Base-by-base conservation (phyloP, 2,329 filamentous ascomycete genomes). In the Penicillium capsulatum region DNA sequence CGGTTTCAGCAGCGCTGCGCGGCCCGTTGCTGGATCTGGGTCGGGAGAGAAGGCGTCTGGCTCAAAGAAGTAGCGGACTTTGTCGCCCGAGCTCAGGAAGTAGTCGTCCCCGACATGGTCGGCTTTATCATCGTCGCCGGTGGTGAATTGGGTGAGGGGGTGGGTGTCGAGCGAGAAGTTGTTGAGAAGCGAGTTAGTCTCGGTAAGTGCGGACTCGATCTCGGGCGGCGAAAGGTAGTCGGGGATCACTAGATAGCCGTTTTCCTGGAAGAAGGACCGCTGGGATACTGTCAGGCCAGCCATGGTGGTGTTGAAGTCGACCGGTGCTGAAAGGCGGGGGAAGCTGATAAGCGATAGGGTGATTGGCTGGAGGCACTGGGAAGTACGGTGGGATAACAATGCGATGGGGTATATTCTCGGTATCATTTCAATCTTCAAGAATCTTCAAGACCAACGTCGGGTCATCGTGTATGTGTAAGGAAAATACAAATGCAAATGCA, bases 31-130 rank as follows among this genome's bases (percentile, higher is more conserved):
- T 1, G 55, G 48, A 41, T 54, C 49, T 0, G 54, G 50, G 2
- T 50, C 34, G 1, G 55, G 30, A 17, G 51, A 50, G 64, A 50
- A 45, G 48, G 91, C 91, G 66, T 92, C 90, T 67, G 94, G 88
- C 67, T 97, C 91, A 66, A 97, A 94, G 76, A 97, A 97, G 76
- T 94, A 97, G 44, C 89, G 84, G 46, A 97, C 73, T 69, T 96
- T 91, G 73, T 97, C 86, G 45, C 88, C 89, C 3, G 85, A 92
- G 1, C 74, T 76, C 2, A 97, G 79, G 70, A 98, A 97, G 75
- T 98, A 98, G 60, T 85, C 81, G 70, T 97, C 92, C 47, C 91
- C 90, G 8, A 96, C 86, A 68, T 97, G 91, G n/a, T 82, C 77
- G 31, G 61, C 64, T 31, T 68, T 67, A 60, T 75, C 69, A 55